These are phyloP conservation scores for Lycium ferocissimum DNA, from an alignment of 257 asterid species.

Conservation along the genomic window DNA sequence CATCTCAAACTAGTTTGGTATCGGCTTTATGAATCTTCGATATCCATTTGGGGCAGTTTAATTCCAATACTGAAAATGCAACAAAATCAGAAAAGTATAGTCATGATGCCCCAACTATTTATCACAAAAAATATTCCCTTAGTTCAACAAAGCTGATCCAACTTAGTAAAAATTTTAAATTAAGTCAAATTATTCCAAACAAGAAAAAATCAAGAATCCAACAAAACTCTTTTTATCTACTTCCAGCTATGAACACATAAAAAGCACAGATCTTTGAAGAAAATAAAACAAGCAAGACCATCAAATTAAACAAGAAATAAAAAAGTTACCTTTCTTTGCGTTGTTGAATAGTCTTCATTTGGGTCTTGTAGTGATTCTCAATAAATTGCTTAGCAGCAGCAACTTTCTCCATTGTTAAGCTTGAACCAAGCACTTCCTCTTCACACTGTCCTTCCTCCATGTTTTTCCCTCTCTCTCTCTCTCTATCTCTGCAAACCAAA, in stretches of 20 bases:
- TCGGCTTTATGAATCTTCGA: neutral
- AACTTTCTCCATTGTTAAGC: conserved; percentile 97
- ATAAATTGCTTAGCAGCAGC: conserved; percentile 97
- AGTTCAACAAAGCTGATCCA: conserved; percentile 17
- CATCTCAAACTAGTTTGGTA: neutral
- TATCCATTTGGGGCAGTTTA: neutral
- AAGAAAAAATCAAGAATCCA: neutral
- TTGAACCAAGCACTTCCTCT: conserved; percentile 85
- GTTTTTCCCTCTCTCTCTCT: conserved; percentile 23
- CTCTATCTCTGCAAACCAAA: conserved; percentile 36
- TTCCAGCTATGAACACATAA: conserved; percentile 22
- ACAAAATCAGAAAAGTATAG: neutral
- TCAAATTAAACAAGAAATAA: neutral
- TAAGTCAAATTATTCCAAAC: neutral
- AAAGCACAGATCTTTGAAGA: conserved; percentile 36
- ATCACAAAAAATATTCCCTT: neutral
- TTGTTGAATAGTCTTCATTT: conserved; percentile 94
- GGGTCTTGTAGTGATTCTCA: conserved; percentile 96
- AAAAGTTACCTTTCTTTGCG: conserved; percentile 80
- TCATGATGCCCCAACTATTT: neutral
- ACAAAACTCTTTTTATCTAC: conserved; percentile 7
- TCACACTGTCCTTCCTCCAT: conserved; percentile 61
- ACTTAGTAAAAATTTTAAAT: neutral
- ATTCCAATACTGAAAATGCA: conserved; percentile 3
- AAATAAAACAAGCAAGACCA: conserved; percentile 17